Evolutionary conservation across 768 basidiomycete genomes (phyloP), one percentile per base, ranked within the genome.

Genomic region (Ramaria rubella): DNA sequence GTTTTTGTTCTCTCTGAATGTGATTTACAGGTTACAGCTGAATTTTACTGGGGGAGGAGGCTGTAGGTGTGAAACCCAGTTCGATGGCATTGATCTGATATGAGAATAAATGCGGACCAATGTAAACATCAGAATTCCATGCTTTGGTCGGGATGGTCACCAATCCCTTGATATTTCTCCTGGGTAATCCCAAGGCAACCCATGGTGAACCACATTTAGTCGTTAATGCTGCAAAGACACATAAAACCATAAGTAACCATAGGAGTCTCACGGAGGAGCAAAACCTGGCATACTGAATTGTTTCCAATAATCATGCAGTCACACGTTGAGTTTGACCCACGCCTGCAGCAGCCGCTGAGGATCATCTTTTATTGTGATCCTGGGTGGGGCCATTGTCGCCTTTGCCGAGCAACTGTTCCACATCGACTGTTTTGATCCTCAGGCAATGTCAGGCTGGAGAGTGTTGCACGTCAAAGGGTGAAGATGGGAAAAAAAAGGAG

Each of bases 131-230:
- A 56, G 1, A 50, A 19, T 19, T 27, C 61, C 82, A 60, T 63
- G 90, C 89, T 83, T 67, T 91, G 89, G 58, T 84, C 82, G 27
- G 82, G 80, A 69, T 90, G 87, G 4, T 87, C 85, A 17, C 89
- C 89, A 49, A 91, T 79, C 0, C 77, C 85, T 44, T 88, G 87
- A 67, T 84, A 44, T 29, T 56, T 53, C 14, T 60, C 57, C 19
- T 36, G 45, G 23, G 52, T 45, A 30, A 42, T 55, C 36, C 54
- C 54, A 26, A 58, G 46, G 23, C 34, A 6, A 62, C 52, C 51
- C 50, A 60, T 14, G 50, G 45, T 49, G n/a, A n/a, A n/a, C n/a
- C n/a, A n/a, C n/a, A n/a, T n/a, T n/a, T n/a, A n/a, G n/a, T n/a
- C n/a, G n/a, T n/a, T n/a, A n/a, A n/a, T n/a, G n/a, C n/a, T n/a